Evolutionary conservation across 1,284 basidiomycete species (phyloP), one percentile per base, ranked within the genome.

Genomic region (Macrocystidia cucumis): DNA sequence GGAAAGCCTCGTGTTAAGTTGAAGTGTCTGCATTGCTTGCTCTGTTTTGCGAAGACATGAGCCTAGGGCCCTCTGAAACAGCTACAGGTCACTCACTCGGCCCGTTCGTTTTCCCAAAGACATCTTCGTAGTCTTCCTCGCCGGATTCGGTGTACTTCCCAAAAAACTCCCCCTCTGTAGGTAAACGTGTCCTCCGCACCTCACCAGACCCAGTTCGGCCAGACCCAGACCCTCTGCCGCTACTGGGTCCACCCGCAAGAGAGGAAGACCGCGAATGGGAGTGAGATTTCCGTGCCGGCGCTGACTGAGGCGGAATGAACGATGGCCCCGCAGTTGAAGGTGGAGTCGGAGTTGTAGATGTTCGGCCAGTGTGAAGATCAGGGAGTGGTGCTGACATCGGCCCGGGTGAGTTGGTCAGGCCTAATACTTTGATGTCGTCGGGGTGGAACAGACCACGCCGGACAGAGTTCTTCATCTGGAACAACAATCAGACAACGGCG

Each of bases 111-210:
- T 85, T 86, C 40, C 75, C 87, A 55, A 92, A 91, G n/a, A 92
- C 78, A 60, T 92, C 90, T 33, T 91, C 87, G 51, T 91, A 92
- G 53, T 92, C 84, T 50, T 93, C 90, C 27, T 86, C 72, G 26
- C 90, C 87, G 14, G 73, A 73, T 57, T 93, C 91, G 5, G 84
- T 66, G 56, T 92, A 93, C 55, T 91, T 90, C 12, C 74, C 74
- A 47, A 92, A 78, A n/a, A n/a, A n/a, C n/a, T n/a, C n/a, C n/a
- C n/a, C n/a, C 54, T 80, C 81, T 36, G 64, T 62, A 41, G 72
- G 69, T 42, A 64, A 73, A 35, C 67, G 58, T 21, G 69, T 41
- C 38, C 70, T 60, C 42, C 62, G 62, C 2, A 76, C 73, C 42
- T 84, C 82, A 3, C 72, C 64, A 9, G 71, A 65, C 9, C 83